Evolutionary conservation across 495 filamentous ascomycete genomes (phyloP), one percentile per base, ranked within the genome.

Genomic region (Lophiostoma macrostomum): DNA sequence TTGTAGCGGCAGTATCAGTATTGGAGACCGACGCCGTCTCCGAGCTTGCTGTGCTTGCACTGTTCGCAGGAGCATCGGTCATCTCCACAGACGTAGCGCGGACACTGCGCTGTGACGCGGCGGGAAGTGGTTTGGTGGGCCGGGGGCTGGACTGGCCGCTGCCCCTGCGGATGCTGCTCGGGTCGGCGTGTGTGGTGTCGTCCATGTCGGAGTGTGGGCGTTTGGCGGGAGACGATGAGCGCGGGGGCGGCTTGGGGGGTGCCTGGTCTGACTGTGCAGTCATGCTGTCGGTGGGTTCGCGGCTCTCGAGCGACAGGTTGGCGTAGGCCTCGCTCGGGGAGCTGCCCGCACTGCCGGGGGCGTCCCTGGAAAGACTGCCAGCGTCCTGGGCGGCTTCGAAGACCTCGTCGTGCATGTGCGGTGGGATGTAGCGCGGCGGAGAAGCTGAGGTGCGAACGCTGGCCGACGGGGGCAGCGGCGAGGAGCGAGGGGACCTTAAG

Each of bases 321-420:
- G 85, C 80, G 77, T 83, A 91, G 59, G 85, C 85, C 56, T 81
- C 81, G 61, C 79, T 82, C 12, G 86, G 84, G 24, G 80, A 86
- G 64, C 84, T 87, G 44, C 81, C 77, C 14, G 74, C 70, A 32
- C 76, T 82, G 13, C 74, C 74, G 32, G 71, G 66, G 66, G 18
- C 59, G 53, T 54, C 58, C 58, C 43, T 45, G 37, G 37, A 49
- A 35, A 60, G 42, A 25, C 20, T 47, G 37, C 61, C 61, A n/a
- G 70, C 63, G 60, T 50, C 73, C 63, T 28, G 79, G 69, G 23
- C 70, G 41, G 50, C 58, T 40, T 64, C 64, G 36, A 53, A 56
- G 49, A 82, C 78, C 66, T 84, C 78, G 60, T 76, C 73, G 63
- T 84, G 81, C 35, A 82, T 67, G 71, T 81, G 80, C 42, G 80